A percentile compares a stretch with the other conserved stretches of the same genome.
Evolutionary conservation across 140 eudicot species (phyloP).

Genomic region (Anethum foeniculum): DNA sequence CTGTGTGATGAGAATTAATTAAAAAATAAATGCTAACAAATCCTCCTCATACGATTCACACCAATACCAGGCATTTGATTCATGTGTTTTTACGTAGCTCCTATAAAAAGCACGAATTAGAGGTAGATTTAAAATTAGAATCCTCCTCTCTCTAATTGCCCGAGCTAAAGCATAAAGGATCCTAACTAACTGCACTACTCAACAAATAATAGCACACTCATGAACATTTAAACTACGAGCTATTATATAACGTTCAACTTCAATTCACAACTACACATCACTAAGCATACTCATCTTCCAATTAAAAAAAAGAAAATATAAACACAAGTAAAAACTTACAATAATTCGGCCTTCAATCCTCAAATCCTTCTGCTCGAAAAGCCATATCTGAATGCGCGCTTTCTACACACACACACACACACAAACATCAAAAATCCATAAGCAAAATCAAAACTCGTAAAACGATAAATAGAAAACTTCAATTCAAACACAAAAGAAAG

Average conservation of each 20-base stretch:
- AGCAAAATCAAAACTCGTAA: background rate
- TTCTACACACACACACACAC: conserved; percentile 25
- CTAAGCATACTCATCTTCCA: too few species aligned
- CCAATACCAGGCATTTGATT: too few species aligned
- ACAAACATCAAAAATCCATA: background rate
- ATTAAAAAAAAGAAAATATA: background rate
- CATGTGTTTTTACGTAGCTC: background rate
- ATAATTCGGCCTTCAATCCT: conserved; percentile 86
- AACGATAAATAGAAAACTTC: too few species aligned
- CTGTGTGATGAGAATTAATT: background rate
- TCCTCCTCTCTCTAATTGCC: background rate
- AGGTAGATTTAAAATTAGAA: background rate
- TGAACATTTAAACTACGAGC: background rate
- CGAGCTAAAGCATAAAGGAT: background rate
- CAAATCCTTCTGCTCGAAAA: conserved; percentile 83
- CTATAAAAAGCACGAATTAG: background rate
- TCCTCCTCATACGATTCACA: too few species aligned
- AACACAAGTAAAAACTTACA: conserved; percentile 20
- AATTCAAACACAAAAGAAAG: background rate
- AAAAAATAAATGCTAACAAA: background rate
- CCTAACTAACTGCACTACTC: background rate
- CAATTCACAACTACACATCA: background rate
- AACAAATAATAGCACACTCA: background rate
- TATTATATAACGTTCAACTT: background rate
- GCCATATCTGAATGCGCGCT: conserved; percentile 88